A percentile compares a stretch with the other conserved stretches of the same genome.
Conservation (phyloP, 495 filamentous ascomycete genomes). For the Talaromyces ruber region DNA sequence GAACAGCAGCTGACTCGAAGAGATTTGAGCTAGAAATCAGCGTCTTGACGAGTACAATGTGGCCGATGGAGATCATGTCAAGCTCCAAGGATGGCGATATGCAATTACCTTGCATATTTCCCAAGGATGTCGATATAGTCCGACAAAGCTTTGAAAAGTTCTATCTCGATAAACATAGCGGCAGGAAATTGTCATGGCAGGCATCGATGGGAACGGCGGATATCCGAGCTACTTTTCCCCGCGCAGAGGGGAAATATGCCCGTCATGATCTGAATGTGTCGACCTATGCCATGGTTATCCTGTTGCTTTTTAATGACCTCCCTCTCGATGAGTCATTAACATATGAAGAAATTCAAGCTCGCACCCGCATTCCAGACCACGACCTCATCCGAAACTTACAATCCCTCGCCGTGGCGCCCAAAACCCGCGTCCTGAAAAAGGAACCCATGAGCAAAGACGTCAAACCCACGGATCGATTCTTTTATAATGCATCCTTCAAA, state of each 20-base stretch:
- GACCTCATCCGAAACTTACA: constrained; percentile 80
- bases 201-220: constrained; percentile 78
- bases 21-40: constrained; percentile 72
- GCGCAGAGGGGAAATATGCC: constrained; percentile 61
- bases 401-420: constrained; percentile 76
- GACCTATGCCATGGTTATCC: constrained; percentile 85
- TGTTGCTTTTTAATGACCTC: constrained; percentile 83
- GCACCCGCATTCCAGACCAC: constrained; percentile 68
- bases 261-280: constrained; percentile 87
- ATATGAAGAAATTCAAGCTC: constrained; percentile 76
- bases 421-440: constrained; percentile 74
- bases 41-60: constrained; percentile 86
- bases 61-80: constrained; percentile 83
- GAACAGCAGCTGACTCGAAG: constrained; percentile 52
- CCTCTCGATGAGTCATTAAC: constrained; percentile 54
- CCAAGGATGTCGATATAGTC: constrained; percentile 62
- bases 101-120: constrained; percentile 55
- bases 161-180: constrained; percentile 81
- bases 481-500: constrained; percentile 74
- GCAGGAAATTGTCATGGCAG: constrained; percentile 81
- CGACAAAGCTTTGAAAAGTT: constrained; percentile 84
- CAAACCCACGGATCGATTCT: constrained; percentile 71
- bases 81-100: constrained; percentile 44
- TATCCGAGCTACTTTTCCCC: constrained; percentile 69
- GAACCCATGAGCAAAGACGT: constrained; percentile 77